Conservation (phyloP, 257 asterid genomes). For the Echium plantagineum region DNA sequence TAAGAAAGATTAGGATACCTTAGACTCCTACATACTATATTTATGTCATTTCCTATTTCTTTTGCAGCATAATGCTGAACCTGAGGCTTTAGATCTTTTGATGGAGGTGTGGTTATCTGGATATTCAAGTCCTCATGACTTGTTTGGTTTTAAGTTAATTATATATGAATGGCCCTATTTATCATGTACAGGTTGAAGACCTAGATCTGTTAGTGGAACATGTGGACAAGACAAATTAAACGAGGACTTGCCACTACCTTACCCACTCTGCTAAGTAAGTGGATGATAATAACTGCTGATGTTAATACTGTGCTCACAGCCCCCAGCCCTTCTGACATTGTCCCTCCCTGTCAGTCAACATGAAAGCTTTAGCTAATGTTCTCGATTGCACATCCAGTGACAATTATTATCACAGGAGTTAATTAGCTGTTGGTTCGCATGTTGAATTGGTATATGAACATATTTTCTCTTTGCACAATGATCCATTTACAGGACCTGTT, state of each 20-base stretch:
- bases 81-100: constrained; percentile 33
- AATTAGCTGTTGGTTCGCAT: background rate
- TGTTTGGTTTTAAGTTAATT: background rate
- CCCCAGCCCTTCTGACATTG: background rate
- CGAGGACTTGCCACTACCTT: constrained; percentile 77
- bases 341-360: background rate
- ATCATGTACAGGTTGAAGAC: constrained; percentile 64
- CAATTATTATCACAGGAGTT: too few relatives aligned
- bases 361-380: background rate
- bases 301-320: background rate
- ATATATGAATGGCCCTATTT: background rate
- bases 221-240: constrained; percentile 56
- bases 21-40: background rate
- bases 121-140: background rate
- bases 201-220: constrained; percentile 72
- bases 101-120: constrained; percentile 17
- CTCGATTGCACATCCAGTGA: background rate
- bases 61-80: constrained; percentile 87
- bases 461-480: background rate
- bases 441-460: background rate
- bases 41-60: background rate
- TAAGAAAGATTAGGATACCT: too few relatives aligned
- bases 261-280: constrained; percentile 83
- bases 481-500: background rate
- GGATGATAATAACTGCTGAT: background rate